These are phyloP conservation scores for Penicillium salamii DNA, from an alignment of 495 filamentous ascomycete species.

Conservation along the genomic window DNA sequence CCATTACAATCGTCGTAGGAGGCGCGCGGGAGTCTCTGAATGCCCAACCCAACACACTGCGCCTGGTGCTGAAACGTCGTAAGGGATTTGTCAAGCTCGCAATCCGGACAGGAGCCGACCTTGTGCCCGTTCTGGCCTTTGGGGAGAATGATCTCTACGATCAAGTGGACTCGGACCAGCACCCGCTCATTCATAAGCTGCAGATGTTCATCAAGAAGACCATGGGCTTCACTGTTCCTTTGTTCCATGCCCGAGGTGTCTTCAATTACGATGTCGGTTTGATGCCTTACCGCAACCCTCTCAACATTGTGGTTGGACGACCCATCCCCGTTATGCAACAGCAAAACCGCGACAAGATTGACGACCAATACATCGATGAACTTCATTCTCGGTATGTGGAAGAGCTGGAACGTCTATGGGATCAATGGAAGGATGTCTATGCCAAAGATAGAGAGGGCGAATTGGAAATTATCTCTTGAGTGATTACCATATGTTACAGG, in stretches of 20 bases:
- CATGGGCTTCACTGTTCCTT: slow-evolving; percentile 88
- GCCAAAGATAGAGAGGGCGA: slow-evolving; percentile 68
- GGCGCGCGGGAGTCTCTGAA: slow-evolving; percentile 90
- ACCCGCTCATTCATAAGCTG: slow-evolving; percentile 69
- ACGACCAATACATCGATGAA: slow-evolving; percentile 71
- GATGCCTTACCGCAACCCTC: slow-evolving; percentile 83
- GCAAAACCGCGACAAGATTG: slow-evolving; percentile 49
- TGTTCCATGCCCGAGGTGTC: slow-evolving; percentile 86
- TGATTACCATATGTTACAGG: background rate
- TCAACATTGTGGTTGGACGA: slow-evolving; percentile 85
- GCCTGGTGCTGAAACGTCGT: slow-evolving; percentile 73
- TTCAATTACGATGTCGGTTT: slow-evolving; percentile 98
- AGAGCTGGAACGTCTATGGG: slow-evolving; percentile 82
- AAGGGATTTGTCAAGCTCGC: slow-evolving; percentile 95
- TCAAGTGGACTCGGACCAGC: slow-evolving; percentile 66
- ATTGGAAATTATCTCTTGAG: slow-evolving; percentile 72
- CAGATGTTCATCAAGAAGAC: slow-evolving; percentile 80
- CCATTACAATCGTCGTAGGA: slow-evolving; percentile 93
- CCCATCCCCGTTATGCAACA: slow-evolving; percentile 70
- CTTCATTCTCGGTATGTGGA: slow-evolving; percentile 74
- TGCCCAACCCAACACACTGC: slow-evolving; percentile 69
- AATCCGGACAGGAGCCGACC: slow-evolving; percentile 81
- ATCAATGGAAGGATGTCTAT: slow-evolving; percentile 84
- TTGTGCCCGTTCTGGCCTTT: slow-evolving; percentile 88
- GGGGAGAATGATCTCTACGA: slow-evolving; percentile 97